Conservation (phyloP, 352 stramenopile genomes). For the Phytophthora citricola region DNA sequence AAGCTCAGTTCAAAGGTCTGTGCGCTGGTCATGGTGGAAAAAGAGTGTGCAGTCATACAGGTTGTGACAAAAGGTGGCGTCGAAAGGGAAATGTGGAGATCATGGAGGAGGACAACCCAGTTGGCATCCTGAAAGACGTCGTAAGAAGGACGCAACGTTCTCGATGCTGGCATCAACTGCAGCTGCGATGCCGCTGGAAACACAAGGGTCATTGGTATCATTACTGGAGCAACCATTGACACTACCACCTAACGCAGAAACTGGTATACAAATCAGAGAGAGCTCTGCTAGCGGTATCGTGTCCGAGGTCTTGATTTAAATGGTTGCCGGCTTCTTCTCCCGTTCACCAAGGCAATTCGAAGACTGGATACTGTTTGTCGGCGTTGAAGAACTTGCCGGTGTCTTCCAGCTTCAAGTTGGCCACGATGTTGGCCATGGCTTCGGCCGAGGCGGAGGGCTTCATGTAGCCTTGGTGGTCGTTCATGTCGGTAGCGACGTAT, state of each 20-base stretch:
- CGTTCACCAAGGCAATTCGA: not conserved
- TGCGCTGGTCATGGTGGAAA: conserved; percentile 23
- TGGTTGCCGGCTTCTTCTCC: too few species aligned
- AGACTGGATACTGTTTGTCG: not conserved
- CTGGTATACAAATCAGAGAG: not conserved
- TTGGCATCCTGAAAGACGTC: not conserved
- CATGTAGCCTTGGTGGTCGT: not conserved
- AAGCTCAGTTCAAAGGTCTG: conserved; percentile 24
- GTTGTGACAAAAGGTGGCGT: conserved; percentile 20
- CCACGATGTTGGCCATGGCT: conserved; percentile 4
- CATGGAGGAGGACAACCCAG: conserved; percentile 16
- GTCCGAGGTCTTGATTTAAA: conserved; percentile 7
- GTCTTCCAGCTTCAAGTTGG: not conserved
- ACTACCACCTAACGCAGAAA: not conserved
- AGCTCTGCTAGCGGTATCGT: not conserved
- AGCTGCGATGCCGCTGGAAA: not conserved
- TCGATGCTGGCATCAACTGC: not conserved
- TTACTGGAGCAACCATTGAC: not conserved
- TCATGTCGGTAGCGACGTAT: conserved; percentile 6
- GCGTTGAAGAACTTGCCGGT: conserved; percentile 4
- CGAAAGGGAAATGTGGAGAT: conserved; percentile 21
- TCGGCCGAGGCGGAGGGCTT: not conserved
- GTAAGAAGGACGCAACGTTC: not conserved
- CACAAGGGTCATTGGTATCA: conserved; percentile 8
- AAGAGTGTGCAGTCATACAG: conserved; percentile 18